phyloP scores from a whole-genome alignment of 345 rosid genomes.

The Euphorbia pulcherrima region DNA sequence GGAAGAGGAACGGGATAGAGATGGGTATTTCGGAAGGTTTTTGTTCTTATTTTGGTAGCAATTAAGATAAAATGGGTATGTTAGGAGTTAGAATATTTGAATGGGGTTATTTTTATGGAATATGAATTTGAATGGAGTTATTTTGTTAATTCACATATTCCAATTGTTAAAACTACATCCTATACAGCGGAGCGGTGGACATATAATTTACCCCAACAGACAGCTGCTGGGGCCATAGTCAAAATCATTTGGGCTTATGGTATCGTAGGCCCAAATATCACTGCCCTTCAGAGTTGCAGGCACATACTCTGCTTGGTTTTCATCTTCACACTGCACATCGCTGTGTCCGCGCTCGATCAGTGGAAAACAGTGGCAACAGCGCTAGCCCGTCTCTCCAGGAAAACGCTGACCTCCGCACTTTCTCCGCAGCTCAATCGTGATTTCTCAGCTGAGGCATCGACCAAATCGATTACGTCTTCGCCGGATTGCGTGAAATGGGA shows the following conservation, averaged over 20 bases:
- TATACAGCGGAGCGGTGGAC: no score
- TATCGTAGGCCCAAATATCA: background rate
- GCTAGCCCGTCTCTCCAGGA: constrained; percentile 19
- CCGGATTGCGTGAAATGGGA: constrained; percentile 93
- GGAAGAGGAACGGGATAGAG: no score
- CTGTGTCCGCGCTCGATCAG: background rate
- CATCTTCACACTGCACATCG: background rate
- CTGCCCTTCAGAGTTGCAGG: background rate
- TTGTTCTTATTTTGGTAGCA: no score
- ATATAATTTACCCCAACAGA: no score
- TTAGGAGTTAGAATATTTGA: no score
- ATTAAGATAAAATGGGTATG: no score
- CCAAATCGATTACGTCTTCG: constrained; percentile 53
- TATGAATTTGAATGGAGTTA: no score
- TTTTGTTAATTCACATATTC: no score
- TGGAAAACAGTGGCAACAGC: constrained; percentile 20
- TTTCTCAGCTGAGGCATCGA: constrained; percentile 19
- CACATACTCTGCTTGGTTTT: background rate
- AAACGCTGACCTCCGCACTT: constrained; percentile 10
- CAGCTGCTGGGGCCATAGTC: background rate
- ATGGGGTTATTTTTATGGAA: no score
- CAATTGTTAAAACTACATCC: no score
- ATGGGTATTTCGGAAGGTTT: no score
- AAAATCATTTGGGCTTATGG: background rate
- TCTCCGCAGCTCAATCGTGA: constrained; percentile 10